Evolutionary conservation across 2,329 filamentous ascomycete species (phyloP), one percentile per base, ranked within the genome.

Genomic region (Penicillium sp.): DNA sequence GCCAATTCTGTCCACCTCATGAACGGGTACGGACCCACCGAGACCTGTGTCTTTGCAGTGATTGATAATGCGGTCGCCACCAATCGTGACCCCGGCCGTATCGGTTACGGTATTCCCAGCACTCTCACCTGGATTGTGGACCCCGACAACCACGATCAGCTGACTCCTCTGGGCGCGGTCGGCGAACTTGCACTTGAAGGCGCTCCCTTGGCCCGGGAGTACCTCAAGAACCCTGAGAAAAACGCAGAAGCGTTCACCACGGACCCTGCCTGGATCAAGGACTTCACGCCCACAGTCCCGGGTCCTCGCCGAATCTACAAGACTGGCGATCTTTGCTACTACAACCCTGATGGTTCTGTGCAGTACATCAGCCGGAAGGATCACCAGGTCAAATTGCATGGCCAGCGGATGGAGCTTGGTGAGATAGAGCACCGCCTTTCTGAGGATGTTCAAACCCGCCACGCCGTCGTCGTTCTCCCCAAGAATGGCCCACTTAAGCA

Each of bases 321-420:
- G 38, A 73, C 70, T 21, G 71, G 71, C 5, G 71, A 73, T 58
- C 65, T 73, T 6, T 70, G 66, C 41, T 64, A 66, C 29, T 73
- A 73, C 52, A 70, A 69, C 44, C 50, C 68, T 1, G 68, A 77
- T 58, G 75, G 75, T 0, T 71, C 70, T 4, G 55, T 74, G 7
- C 63, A 70, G 38, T 72, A 70, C 53, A 64, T 86, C 25, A 85
- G 86, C 6, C 81, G 88, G 43, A 87, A 86, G 64, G 87, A 89
- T 61, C 81, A 82, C 43, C 86, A 87, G 68, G 83, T 88, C 58
- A 89, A 90, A 69, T 72, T 89, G 13, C 77, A 81, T 9, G 89
- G 89, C 15, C 86, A 84, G 64, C 78, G 87, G 49, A 83, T 88
- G 62, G 89, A 86, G 73, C 79, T 86, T 45, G 79, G 75, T 45